Conservation (phyloP, 2,329 filamentous ascomycete genomes). For the Fusarium graminum region DNA sequence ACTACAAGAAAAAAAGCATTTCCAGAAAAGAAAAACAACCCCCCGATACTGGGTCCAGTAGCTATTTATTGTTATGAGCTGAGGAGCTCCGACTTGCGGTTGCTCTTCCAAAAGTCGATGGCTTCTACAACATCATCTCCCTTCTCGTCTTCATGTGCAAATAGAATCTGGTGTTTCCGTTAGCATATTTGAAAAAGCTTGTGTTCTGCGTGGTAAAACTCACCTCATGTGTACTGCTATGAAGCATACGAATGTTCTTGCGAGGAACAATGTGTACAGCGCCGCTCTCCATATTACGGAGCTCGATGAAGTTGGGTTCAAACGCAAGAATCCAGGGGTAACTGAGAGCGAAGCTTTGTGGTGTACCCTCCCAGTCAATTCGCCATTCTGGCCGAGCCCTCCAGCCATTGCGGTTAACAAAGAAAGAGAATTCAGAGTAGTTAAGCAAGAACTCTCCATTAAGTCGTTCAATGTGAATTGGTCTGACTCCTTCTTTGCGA, state of each 20-base stretch:
- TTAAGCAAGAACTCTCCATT: constrained; percentile 98
- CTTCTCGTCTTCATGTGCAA: constrained; percentile 95
- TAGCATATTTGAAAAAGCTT: constrained; percentile 10
- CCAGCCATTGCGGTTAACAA: constrained; percentile 99
- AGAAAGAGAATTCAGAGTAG: constrained; percentile 99
- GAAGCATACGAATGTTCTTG: constrained; percentile 97
- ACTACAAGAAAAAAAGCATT: constrained; percentile 50
- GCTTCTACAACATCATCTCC: constrained; percentile 95
- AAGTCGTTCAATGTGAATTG: constrained; percentile 96
- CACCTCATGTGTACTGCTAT: constrained; percentile 97
- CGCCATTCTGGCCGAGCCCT: constrained; percentile 95
- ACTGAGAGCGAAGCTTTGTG: constrained; percentile 91
- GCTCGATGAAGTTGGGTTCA: constrained; percentile 96
- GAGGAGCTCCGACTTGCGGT: constrained; percentile 62
- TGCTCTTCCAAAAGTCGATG: constrained; percentile 93
- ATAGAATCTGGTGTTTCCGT: constrained; percentile 79
- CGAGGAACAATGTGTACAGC: constrained; percentile 96
- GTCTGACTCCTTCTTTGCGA: constrained; percentile 90
- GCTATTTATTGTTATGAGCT: constrained; percentile 40
- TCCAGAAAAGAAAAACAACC: constrained; percentile 46
- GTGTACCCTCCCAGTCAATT: constrained; percentile 96
- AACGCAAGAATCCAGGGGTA: constrained; percentile 98
- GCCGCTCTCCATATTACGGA: constrained; percentile 93
- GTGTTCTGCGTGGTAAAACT: constrained; percentile 28
- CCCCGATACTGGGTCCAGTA: constrained; percentile 30